phyloP scores from a whole-genome alignment of 1,284 basidiomycete genomes.

The Trichosporon inkin region DNA sequence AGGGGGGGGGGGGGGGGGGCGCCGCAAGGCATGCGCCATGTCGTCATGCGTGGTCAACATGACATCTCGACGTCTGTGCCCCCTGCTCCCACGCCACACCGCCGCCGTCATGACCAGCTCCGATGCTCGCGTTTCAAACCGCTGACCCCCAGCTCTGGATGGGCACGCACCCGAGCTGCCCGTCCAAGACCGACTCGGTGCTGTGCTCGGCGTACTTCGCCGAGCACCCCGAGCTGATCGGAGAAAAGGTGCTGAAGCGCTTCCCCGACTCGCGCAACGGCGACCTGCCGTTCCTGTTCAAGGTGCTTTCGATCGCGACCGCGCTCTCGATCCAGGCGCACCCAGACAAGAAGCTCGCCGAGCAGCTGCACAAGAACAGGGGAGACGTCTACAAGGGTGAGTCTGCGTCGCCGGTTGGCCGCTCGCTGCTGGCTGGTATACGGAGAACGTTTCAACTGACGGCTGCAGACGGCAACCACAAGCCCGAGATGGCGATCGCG shows the following conservation, averaged over 20 bases:
- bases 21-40: neutral
- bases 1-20: too few relatives aligned
- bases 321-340: conserved; percentile 96
- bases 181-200: conserved; percentile 62
- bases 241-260: conserved; percentile 64
- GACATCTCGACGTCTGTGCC: too few relatives aligned
- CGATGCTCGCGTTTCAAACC: neutral
- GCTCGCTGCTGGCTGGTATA: too few relatives aligned
- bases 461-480: conserved; percentile 40
- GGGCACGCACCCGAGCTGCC: conserved; percentile 90
- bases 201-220: conserved; percentile 63
- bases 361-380: conserved; percentile 66
- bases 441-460: neutral
- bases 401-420: conserved; percentile 25
- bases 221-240: conserved; percentile 60
- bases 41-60: neutral
- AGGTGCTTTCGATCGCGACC: conserved; percentile 88
- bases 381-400: conserved; percentile 87
- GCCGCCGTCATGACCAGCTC: neutral
- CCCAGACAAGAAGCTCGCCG: conserved; percentile 85
- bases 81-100: neutral
- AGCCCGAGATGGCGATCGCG: conserved; percentile 96
- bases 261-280: conserved; percentile 61
- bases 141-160: conserved; percentile 75
- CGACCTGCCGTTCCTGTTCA: conserved; percentile 88